Evolutionary conservation across 2,329 filamentous ascomycete genomes (phyloP).

Genomic region (Verticillium zaregamsianum): DNA sequence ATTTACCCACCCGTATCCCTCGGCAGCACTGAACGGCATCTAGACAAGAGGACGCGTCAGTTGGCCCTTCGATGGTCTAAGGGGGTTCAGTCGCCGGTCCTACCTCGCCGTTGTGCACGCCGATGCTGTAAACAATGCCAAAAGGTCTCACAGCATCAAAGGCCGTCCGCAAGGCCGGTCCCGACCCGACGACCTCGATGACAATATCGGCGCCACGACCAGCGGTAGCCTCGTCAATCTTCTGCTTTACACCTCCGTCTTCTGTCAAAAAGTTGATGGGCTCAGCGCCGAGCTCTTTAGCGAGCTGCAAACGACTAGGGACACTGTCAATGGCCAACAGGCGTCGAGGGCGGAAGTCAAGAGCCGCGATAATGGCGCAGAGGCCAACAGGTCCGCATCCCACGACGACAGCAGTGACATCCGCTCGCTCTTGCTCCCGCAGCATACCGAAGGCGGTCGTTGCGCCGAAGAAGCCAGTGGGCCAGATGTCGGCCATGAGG

Average conservation of each 20-base stretch:
- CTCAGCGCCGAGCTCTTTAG: conserved; percentile 71
- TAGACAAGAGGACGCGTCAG: conserved; percentile 21
- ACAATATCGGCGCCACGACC: conserved; percentile 83
- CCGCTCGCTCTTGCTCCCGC: conserved; percentile 50
- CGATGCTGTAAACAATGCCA: conserved; percentile 70
- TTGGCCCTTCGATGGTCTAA: not conserved
- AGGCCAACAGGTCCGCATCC: conserved; percentile 85
- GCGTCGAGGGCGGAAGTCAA: conserved; percentile 71
- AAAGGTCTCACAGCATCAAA: conserved; percentile 70
- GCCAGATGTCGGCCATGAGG: conserved; percentile 92
- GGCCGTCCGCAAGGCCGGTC: conserved; percentile 63
- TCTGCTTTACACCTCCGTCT: conserved; percentile 58
- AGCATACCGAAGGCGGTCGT: conserved; percentile 70
- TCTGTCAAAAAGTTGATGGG: conserved; percentile 74
- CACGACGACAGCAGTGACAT: conserved; percentile 72
- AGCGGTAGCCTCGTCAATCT: conserved; percentile 70
- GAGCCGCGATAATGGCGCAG: conserved; percentile 74
- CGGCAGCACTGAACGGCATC: conserved; percentile 63
- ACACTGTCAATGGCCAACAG: conserved; percentile 78
- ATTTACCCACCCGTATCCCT: conserved; percentile 51
- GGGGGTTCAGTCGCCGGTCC: conserved; percentile 10
- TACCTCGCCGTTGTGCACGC: conserved; percentile 71
- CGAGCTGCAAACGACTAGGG: conserved; percentile 68
- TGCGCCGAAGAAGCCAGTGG: conserved; percentile 80
- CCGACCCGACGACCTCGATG: conserved; percentile 72